phyloP scores from a whole-genome alignment of 495 filamentous ascomycete species.

The Halenospora varia region DNA sequence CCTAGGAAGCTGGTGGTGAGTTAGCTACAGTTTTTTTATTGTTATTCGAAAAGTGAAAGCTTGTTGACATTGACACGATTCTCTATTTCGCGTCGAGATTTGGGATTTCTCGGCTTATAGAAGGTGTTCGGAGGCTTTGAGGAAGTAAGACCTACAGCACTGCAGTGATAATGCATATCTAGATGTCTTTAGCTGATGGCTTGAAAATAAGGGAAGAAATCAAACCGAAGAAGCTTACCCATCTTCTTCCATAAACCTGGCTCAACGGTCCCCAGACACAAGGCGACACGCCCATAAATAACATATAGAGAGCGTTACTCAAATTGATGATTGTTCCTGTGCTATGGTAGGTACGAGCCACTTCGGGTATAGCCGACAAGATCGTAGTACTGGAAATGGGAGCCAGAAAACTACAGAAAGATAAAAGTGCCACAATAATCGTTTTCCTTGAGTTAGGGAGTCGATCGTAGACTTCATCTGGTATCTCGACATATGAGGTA shows the following conservation, averaged over 20 bases:
- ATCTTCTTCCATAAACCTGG: conserved; percentile 60
- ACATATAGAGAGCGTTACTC: conserved; percentile 64
- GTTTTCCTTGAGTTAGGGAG: conserved; percentile 53
- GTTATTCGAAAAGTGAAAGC: too few species aligned
- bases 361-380: conserved; percentile 64
- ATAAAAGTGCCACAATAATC: conserved; percentile 57
- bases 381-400: conserved; percentile 67
- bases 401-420: conserved; percentile 64
- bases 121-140: too few species aligned
- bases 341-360: conserved; percentile 56
- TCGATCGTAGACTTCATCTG: conserved; percentile 46
- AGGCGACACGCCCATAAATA: conserved; percentile 66
- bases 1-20: too few species aligned
- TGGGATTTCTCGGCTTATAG: too few species aligned
- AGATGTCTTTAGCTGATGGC: neutral
- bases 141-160: too few species aligned
- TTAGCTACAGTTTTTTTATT: too few species aligned
- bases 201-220: conserved; percentile 1
- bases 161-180: conserved; percentile 54
- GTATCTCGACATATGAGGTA: conserved; percentile 36
- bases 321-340: conserved; percentile 64
- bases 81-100: too few species aligned
- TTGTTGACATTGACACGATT: too few species aligned
- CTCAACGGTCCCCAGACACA: conserved; percentile 65
- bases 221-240: conserved; percentile 32